These are phyloP conservation scores for Carex scoparia DNA, from an alignment of 176 grass and related monocot genomes.

Conservation along the genomic window DNA sequence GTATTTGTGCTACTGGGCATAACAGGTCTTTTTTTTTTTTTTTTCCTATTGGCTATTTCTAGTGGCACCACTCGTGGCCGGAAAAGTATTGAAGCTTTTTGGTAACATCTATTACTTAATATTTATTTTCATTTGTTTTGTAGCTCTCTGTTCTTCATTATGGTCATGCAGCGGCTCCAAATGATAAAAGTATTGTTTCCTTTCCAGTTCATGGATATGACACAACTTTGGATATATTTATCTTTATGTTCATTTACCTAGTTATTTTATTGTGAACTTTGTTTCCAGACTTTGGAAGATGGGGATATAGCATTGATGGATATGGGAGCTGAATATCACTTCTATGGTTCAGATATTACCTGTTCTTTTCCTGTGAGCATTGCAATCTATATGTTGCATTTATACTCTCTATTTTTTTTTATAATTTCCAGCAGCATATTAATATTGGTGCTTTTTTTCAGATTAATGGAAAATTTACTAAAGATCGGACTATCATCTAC, in stretches of 20 bases:
- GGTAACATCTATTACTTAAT: conserved; percentile 17
- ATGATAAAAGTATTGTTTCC: conserved; percentile 55
- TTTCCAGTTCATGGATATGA: conserved; percentile 21
- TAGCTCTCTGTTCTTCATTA: conserved; percentile 93
- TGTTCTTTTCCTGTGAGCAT: conserved; percentile 94
- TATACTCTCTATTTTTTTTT: neutral
- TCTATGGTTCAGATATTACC: conserved; percentile 97
- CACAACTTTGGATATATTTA: conserved; percentile 8
- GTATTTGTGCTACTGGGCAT: conserved; percentile 91
- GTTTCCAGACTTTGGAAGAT: conserved; percentile 73
- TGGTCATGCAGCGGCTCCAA: conserved; percentile 88
- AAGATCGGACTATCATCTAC: conserved; percentile 61
- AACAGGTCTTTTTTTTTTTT: conserved; percentile 50
- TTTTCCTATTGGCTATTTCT: neutral
- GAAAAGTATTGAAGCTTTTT: conserved; percentile 2
- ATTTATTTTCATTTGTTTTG: conserved; percentile 40
- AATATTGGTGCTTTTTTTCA: conserved; percentile 29
- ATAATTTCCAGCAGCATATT: conserved; percentile 19
- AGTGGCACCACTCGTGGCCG: neutral
- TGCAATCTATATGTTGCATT: conserved; percentile 26
- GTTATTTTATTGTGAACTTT: conserved; percentile 28
- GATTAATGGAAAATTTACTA: conserved; percentile 93
- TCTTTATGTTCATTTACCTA: neutral
- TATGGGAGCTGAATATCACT: conserved; percentile 94
- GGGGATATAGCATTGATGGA: conserved; percentile 91